Evolutionary conservation across 2,329 filamentous ascomycete species (phyloP), one percentile per base, ranked within the genome.

Genomic region (Hymenoscyphus occultus): DNA sequence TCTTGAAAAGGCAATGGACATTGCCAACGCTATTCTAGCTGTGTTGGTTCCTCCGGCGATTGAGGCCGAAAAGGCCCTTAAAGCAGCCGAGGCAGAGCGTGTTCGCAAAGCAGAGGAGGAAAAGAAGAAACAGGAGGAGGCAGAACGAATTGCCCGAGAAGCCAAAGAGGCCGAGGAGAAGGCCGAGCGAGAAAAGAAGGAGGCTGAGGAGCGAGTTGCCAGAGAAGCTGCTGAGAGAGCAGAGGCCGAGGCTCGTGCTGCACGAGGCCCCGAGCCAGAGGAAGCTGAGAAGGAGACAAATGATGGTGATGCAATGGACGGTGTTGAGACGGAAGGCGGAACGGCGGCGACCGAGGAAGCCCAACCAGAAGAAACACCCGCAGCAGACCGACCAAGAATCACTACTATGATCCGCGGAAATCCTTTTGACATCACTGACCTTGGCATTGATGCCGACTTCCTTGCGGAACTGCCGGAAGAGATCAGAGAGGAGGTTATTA

Each of bases 391-490:
- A 60, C 80, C 84, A 62, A 89, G 93, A 59, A 84, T 96, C 39
- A 89, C 89, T 72, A 96, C 92, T 16, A 93, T 86, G 1, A 93
- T 99, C 62, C 84, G 93, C 66, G 94, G 93, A 32, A 90, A 91
- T 68, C 88, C 95, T 72, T 86, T 96, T 62, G 95, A 99, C 76
- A 95, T 99, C 59, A 99, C 95, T 0, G 91, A 92, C 67, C 84
- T 99, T 67, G 93, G 94, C 59, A 98, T 99, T 71, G 95, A 99
- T 75, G 86, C 90, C 16, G 93, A 96, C 64, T 99, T 97, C 77
- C 86, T 99, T 6, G 92, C 95, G 65, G 96, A 94, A n/a, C 81
- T 99, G n/a, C 95, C 95, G 0, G 95, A 99, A 72, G 96, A 99
- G 67, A 88, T 98, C 74, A 86, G 95, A 57, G 94, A 98, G 77